These are phyloP conservation scores for Lachnellula occidentalis DNA, from an alignment of 2,329 filamentous ascomycete genomes.

Conservation along the genomic window DNA sequence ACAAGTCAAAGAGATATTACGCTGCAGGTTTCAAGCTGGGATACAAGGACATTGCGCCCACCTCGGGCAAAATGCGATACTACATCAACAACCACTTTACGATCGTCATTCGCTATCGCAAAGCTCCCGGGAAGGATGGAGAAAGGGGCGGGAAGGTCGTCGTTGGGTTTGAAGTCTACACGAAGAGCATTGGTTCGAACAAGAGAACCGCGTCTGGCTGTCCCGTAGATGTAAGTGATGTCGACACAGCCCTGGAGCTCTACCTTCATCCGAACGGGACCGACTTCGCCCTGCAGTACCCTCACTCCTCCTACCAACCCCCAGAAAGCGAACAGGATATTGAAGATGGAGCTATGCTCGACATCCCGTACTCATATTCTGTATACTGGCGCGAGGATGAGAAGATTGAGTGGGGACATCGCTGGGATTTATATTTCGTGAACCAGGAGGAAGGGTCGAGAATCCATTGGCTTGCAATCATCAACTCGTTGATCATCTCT, in stretches of 20 bases:
- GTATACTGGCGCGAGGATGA: slow-evolving; percentile 85
- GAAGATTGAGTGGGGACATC: slow-evolving; percentile 72
- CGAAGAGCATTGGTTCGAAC: slow-evolving; percentile 68
- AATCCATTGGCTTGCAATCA: slow-evolving; percentile 83
- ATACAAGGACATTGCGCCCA: slow-evolving; percentile 60
- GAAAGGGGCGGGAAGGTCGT: slow-evolving; percentile 70
- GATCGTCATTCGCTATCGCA: slow-evolving; percentile 73
- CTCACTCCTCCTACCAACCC: slow-evolving; percentile 53
- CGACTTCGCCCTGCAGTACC: slow-evolving; percentile 45
- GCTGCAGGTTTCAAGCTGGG: slow-evolving; percentile 86
- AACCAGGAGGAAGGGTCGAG: slow-evolving; percentile 77
- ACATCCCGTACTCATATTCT: slow-evolving; percentile 81
- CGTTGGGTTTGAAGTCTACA: slow-evolving; percentile 85
- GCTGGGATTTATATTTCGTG: slow-evolving; percentile 87
- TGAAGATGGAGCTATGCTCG: slow-evolving; percentile 60
- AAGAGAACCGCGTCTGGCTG: slow-evolving; percentile 60
- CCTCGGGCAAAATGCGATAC: slow-evolving; percentile 56
- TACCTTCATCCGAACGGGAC: slow-evolving; percentile 60
- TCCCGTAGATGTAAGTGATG: slow-evolving; percentile 58
- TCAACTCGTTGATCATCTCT: slow-evolving; percentile 82
- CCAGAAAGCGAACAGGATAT: slow-evolving; percentile 49
- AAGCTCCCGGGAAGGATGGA: slow-evolving; percentile 63
- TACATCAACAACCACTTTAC: slow-evolving; percentile 87
- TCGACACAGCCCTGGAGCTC: slow-evolving; percentile 62
- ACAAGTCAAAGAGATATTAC: slow-evolving; percentile 82